Percentiles rank a stretch among this genome's conserved stretches.
Evolutionary conservation across 1,284 basidiomycete genomes (phyloP).

Genomic region (Pascua sp.): DNA sequence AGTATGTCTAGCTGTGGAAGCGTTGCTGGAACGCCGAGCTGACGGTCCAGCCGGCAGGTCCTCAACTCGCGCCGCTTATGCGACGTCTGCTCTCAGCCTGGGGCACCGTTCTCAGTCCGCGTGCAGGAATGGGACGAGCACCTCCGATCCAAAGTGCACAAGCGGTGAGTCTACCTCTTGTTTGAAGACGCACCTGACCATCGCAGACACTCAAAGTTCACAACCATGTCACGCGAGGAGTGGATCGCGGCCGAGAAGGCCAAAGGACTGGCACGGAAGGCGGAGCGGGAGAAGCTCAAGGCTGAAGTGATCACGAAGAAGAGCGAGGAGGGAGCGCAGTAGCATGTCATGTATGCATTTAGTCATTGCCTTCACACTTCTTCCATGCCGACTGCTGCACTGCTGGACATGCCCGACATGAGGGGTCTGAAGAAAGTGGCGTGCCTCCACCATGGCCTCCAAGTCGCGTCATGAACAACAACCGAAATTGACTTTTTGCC

Average conservation of each 20-base stretch:
- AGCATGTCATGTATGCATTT: too few species aligned
- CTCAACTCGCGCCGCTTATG: slow-evolving; percentile 66
- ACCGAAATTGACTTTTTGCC: too few species aligned
- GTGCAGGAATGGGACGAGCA: slow-evolving; percentile 66
- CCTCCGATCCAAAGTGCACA: slow-evolving; percentile 60
- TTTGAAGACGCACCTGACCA: background rate
- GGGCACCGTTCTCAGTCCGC: slow-evolving; percentile 70
- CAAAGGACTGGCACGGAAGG: slow-evolving; percentile 18
- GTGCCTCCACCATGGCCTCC: background rate
- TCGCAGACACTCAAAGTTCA: slow-evolving; percentile 3
- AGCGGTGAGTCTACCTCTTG: slow-evolving; percentile 29
- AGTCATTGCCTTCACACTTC: too few species aligned
- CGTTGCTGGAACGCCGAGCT: background rate
- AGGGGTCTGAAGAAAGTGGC: background rate
- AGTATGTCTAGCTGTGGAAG: slow-evolving; percentile 40
- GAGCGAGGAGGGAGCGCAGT: background rate
- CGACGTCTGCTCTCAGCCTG: slow-evolving; percentile 64
- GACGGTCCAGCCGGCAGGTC: slow-evolving; percentile 55
- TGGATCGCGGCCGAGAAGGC: slow-evolving; percentile 22
- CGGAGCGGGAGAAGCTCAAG: slow-evolving; percentile 18
- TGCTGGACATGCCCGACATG: too few species aligned
- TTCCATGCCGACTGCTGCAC: too few species aligned
- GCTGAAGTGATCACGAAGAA: slow-evolving; percentile 1
- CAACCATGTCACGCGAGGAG: slow-evolving; percentile 11
- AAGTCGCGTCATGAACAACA: too few species aligned